Conservation (phyloP, 2,329 filamentous ascomycete species). For the Aspergillus luchuensis region DNA sequence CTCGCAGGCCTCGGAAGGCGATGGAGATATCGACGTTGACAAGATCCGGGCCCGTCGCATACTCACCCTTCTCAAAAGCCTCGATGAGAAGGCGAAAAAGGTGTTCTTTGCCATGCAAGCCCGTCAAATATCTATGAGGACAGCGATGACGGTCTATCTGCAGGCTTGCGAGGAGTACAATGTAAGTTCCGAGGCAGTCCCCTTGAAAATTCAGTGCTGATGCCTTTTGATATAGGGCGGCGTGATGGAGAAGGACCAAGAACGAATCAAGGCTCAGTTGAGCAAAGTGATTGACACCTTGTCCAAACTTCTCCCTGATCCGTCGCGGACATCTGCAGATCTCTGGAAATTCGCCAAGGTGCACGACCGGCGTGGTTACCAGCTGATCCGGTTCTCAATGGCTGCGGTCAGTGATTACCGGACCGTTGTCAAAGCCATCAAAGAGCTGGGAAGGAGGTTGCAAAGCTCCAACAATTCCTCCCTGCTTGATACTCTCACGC, state of each 20-base stretch:
- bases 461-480: slow-evolving; percentile 64
- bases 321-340: slow-evolving; percentile 70
- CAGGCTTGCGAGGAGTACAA: slow-evolving; percentile 88
- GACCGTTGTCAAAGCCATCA: slow-evolving; percentile 85
- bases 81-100: slow-evolving; percentile 76
- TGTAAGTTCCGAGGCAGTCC: slow-evolving; percentile 32
- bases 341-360: slow-evolving; percentile 87
- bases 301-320: slow-evolving; percentile 74
- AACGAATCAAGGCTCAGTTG: slow-evolving; percentile 68
- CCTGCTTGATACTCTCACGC: slow-evolving; percentile 76
- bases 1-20: slow-evolving; percentile 39
- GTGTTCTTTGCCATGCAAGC: slow-evolving; percentile 87
- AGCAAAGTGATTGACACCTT: slow-evolving; percentile 73
- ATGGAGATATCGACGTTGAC: slow-evolving; percentile 47
- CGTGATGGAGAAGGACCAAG: slow-evolving; percentile 68
- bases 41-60: slow-evolving; percentile 82
- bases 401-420: slow-evolving; percentile 87
- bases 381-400: slow-evolving; percentile 83
- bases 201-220: neutral
- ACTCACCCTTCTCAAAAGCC: slow-evolving; percentile 73
- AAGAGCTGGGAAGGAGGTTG: slow-evolving; percentile 81
- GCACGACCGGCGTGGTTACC: slow-evolving; percentile 87
- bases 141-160: slow-evolving; percentile 74
- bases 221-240: slow-evolving; percentile 57
- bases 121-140: slow-evolving; percentile 73